Conservation (phyloP, 2,329 filamentous ascomycete genomes). For the Teratosphaeria destructans region DNA sequence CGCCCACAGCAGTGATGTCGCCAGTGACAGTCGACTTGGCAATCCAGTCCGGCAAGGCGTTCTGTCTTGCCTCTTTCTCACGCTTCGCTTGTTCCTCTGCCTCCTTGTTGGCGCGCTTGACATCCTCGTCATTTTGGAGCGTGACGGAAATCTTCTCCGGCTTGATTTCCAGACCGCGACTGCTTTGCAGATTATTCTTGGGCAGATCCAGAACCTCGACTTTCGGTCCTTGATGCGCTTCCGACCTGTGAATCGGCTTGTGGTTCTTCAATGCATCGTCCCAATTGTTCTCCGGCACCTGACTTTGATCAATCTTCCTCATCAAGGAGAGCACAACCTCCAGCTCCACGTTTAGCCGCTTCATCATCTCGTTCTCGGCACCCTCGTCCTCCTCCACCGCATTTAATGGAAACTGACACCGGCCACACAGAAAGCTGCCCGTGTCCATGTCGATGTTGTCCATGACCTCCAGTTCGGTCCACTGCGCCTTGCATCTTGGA, state of each 20-base stretch:
- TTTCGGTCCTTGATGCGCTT: slow-evolving; percentile 50
- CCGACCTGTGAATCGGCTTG: slow-evolving; percentile 55
- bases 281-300: slow-evolving; percentile 63
- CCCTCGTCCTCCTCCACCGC: slow-evolving; percentile 54
- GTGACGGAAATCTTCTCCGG: slow-evolving; percentile 27
- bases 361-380: slow-evolving; percentile 50
- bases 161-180: slow-evolving; percentile 24
- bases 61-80: slow-evolving; percentile 26
- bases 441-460: slow-evolving; percentile 54
- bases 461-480: slow-evolving; percentile 80
- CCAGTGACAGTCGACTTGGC: slow-evolving; percentile 26
- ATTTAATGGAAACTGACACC: slow-evolving; percentile 57
- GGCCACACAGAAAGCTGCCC: slow-evolving; percentile 64
- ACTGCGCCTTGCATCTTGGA: slow-evolving; percentile 69
- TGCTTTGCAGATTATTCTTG: slow-evolving; percentile 22
- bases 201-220: slow-evolving; percentile 25
- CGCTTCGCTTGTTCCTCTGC: slow-evolving; percentile 19
- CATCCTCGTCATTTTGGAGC: slow-evolving; percentile 25
- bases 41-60: slow-evolving; percentile 27
- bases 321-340: slow-evolving; percentile 67
- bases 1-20: slow-evolving; percentile 36
- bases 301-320: slow-evolving; percentile 63
- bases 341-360: slow-evolving; percentile 67
- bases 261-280: slow-evolving; percentile 55
- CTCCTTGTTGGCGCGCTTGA: slow-evolving; percentile 23